Percentiles rank a stretch among this genome's conserved stretches.
Evolutionary conservation across 768 basidiomycete species (phyloP).

Genomic region (Tulasnella calospora): DNA sequence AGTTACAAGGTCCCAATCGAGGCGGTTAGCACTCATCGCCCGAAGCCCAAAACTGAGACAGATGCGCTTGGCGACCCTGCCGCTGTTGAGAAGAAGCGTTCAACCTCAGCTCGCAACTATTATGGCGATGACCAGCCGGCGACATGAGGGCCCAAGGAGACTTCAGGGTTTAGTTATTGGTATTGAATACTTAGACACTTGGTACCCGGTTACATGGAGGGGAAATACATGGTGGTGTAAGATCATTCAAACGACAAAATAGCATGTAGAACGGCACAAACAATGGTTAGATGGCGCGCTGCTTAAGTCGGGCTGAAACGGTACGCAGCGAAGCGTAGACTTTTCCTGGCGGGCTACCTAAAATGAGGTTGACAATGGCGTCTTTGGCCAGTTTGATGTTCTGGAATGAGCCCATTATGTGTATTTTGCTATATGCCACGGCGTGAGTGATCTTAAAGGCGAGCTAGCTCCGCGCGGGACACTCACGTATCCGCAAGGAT

Average conservation of each 20-base stretch:
- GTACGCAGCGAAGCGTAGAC: constrained; percentile 88
- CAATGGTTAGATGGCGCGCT: constrained; percentile 64
- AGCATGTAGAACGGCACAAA: not conserved
- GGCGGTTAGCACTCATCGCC: constrained; percentile 28
- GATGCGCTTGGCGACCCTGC: constrained; percentile 8
- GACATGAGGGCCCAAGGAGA: not conserved
- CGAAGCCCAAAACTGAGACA: constrained; percentile 24
- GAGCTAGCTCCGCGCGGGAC: constrained; percentile 35
- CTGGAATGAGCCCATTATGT: constrained; percentile 97
- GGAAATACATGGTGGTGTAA: not conserved
- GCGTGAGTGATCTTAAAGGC: constrained; percentile 18
- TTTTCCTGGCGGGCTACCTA: constrained; percentile 92
- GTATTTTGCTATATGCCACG: constrained; percentile 69
- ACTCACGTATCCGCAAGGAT: constrained; percentile 91
- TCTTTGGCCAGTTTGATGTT: constrained; percentile 97
- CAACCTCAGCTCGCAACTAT: constrained; percentile 20
- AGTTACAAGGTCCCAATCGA: constrained; percentile 28
- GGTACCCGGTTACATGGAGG: not conserved
- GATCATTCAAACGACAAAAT: not conserved
- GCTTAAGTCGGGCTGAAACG: constrained; percentile 88
- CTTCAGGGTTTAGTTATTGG: not conserved
- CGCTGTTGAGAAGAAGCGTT: not conserved
- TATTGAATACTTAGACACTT: constrained; percentile 4
- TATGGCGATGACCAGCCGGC: constrained; percentile 18
- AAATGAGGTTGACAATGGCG: constrained; percentile 89